A percentile compares a stretch with the other conserved stretches of the same genome.
Conservation (phyloP, 2,329 filamentous ascomycete genomes). For the Pyricularia sp. region DNA sequence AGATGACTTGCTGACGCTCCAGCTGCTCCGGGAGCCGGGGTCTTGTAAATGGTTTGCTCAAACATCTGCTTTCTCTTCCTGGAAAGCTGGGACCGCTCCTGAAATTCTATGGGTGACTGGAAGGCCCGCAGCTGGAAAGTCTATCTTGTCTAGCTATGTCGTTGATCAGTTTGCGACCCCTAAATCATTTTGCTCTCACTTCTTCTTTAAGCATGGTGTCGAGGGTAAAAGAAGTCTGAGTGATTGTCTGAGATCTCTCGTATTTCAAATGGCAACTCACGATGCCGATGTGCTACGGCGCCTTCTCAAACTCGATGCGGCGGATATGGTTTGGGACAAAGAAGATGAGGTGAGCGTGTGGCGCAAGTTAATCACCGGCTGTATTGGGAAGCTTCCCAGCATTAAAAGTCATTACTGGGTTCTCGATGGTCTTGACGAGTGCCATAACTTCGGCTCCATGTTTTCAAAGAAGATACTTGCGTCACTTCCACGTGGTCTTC, state of each 20-base stretch:
- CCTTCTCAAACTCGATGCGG: background rate
- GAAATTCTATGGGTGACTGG: background rate
- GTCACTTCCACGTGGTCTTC: slow-evolving; percentile 12
- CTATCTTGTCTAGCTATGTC: background rate
- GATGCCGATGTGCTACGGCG: background rate
- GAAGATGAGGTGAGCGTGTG: background rate
- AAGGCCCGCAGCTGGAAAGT: background rate
- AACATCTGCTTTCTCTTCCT: background rate
- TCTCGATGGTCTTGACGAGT: slow-evolving; percentile 21
- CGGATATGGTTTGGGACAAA: background rate
- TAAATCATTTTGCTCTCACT: background rate
- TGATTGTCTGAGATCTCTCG: background rate
- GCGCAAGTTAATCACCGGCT: background rate
- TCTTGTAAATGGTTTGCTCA: background rate
- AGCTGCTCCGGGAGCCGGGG: background rate
- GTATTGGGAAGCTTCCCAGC: slow-evolving; percentile 14
- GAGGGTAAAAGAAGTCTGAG: background rate
- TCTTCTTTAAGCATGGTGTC: background rate
- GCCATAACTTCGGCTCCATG: slow-evolving; percentile 12
- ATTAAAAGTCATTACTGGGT: slow-evolving; percentile 17
- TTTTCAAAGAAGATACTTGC: slow-evolving; percentile 10
- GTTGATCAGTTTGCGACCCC: background rate
- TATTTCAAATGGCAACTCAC: background rate
- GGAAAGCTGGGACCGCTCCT: background rate
- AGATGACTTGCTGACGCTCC: background rate